Evolutionary conservation across 176 grass and related monocot genomes (phyloP), one percentile per base, ranked within the genome.

Genomic region (Carex pumila): DNA sequence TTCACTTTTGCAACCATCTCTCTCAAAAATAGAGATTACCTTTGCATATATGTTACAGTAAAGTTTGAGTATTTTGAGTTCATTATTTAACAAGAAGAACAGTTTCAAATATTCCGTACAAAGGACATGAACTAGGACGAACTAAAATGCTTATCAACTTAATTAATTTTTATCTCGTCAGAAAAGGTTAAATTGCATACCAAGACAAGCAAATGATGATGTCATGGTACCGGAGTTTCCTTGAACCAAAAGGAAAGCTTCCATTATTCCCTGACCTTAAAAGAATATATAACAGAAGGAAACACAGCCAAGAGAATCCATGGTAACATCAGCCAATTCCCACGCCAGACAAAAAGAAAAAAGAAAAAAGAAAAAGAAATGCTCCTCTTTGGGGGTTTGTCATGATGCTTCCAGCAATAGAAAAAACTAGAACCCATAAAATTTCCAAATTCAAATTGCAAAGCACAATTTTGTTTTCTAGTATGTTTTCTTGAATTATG

Each of bases 201-300:
- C 80, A 83, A 83, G 61, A 83, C 60, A 66, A 32, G 39, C 19
- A 83, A 83, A 81, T 25, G 58, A 81, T 81, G 62, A 83, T 83
- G 81, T 36, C 39, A 25, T 55, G 69, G 81, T 83, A 69, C 81
- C 69, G 19, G 19, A 62, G 62, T 69, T 83, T 83, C 56, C 81
- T 83, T 83, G 39, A 83, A 83, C 62, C 49, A 83, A 47, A 68
- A 83, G 62, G 60, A 83, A 83, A 66, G 43, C 81, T 68, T 83
- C 34, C 63, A 69, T 53, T 69, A 83, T 83, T 66, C 81, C 61
- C 61, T 83, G 41, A 52, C 49, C 39, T 83, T 64, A 39, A 83
- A 83, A 54, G 81, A 54, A 77, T 8, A 83, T 83, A 29, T 52
- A 65, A 83, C 30, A 68, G 19, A 65, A 83, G 22, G 19, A 65